Evolutionary conservation across 768 basidiomycete genomes (phyloP), one percentile per base, ranked within the genome.

Genomic region (Suillus occidentalis): DNA sequence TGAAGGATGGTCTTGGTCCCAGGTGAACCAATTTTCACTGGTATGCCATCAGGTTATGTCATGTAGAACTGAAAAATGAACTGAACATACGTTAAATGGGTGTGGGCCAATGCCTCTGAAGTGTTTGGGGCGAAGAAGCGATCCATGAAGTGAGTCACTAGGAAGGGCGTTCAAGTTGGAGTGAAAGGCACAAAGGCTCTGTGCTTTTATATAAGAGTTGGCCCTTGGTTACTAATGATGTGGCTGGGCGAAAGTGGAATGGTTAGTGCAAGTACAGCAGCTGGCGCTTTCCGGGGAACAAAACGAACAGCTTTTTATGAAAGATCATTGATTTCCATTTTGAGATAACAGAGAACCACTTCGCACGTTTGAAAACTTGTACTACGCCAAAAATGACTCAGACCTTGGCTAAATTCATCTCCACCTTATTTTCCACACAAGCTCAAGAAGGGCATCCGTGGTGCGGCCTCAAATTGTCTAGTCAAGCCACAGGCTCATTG

Each of bases 51-150:
- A 31, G 66, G 60, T 22, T 14, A 58, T 66, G 25, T n/a, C n/a
- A n/a, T n/a, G 47, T 59, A 61, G 42, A 16, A 53, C 16, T 37
- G 20, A 63, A 53, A 18, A 53, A 55, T 37, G 5, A 22, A 37
- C 42, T 28, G 53, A 22, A 80, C 85, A 60, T 77, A 91, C 92
- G 83, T 88, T 58, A 92, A 76, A 67, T 87, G 87, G 67, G 73
- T 81, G 77, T 92, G 85, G 28, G 92, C 91, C 63, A 83, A 72
- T 58, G 91, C 90, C 77, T 94, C 91, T 64, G 87, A 87, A 25
- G 89, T 86, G 64, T 90, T 82, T 28, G 91, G 90, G 9, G 89
- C 85, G 61, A 91, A 83, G 76, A 90, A 88, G 71, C 85, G 85
- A 69, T 90, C 89, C 86, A 92, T 90, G 36, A 52, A 53, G 45